Conservation (phyloP, 2,329 filamentous ascomycete genomes). For the Arthrobotrys pseudoclavata region DNA sequence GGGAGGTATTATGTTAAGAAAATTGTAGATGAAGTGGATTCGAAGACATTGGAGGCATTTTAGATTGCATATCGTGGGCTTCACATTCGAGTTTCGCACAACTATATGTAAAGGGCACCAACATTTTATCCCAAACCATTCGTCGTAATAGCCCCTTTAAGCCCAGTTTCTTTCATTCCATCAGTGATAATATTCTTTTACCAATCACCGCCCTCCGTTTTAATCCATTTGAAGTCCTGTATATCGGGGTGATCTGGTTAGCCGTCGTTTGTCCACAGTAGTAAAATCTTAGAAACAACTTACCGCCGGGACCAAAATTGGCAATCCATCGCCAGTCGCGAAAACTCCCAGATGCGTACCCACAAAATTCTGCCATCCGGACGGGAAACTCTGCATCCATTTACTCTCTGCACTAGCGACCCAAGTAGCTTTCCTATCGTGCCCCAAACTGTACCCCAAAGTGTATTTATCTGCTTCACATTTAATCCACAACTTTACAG, state of each 20-base stretch:
- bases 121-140: no score
- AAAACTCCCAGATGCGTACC: conserved; percentile 62
- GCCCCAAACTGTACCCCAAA: conserved; percentile 58
- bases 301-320: conserved; percentile 60
- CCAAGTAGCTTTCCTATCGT: conserved; percentile 58
- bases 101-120: background rate
- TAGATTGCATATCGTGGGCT: background rate
- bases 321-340: conserved; percentile 56
- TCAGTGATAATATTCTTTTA: background rate
- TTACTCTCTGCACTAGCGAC: conserved; percentile 55
- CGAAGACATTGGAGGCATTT: conserved; percentile 35
- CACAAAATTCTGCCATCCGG: conserved; percentile 61
- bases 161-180: background rate
- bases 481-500: conserved; percentile 60
- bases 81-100: background rate
- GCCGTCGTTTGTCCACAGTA: background rate
- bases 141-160: no score
- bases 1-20: conserved; percentile 29
- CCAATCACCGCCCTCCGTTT: conserved; percentile 55
- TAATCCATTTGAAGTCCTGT: conserved; percentile 61
- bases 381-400: conserved; percentile 60
- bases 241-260: background rate
- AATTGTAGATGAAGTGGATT: conserved; percentile 30
- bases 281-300: background rate
- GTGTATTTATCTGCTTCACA: conserved; percentile 60